Conservation (phyloP, 441 rosid genomes). For the Theobroma grandiflorum region DNA sequence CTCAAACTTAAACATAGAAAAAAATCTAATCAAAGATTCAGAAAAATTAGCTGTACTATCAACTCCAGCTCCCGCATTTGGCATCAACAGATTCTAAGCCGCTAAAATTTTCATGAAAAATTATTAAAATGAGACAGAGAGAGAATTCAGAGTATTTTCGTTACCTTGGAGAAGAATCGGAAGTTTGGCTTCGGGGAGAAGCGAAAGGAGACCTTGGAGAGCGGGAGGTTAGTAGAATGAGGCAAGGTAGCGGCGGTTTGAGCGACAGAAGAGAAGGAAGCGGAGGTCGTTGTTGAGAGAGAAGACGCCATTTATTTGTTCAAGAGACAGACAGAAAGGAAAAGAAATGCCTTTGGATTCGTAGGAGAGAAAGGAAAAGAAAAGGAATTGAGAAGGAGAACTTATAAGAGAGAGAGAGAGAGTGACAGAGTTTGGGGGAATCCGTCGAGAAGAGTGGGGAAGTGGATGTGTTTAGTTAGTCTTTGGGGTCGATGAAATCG, state of each 20-base stretch:
- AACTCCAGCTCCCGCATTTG: not conserved
- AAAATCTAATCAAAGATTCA: not conserved
- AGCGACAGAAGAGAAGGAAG: constrained; percentile 38
- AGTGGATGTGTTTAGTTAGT: not conserved
- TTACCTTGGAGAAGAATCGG: constrained; percentile 62
- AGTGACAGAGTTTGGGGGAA: constrained; percentile 31
- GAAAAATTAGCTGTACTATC: not conserved
- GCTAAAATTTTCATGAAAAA: not conserved
- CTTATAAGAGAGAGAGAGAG: constrained; percentile 28
- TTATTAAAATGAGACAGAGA: not conserved
- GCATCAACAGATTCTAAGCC: not conserved
- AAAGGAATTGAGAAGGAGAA: constrained; percentile 39
- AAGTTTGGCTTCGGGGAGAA: constrained; percentile 54
- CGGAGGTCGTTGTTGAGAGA: constrained; percentile 39
- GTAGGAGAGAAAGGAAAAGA: not conserved
- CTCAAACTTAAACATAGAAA: constrained; percentile 4
- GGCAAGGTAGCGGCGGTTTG: constrained; percentile 37
- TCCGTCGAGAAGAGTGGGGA: constrained; percentile 22
- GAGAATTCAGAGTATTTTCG: not conserved
- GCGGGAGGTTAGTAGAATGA: constrained; percentile 31
- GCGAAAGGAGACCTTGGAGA: constrained; percentile 46
- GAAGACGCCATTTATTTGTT: constrained; percentile 37
- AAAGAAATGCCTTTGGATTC: not conserved
- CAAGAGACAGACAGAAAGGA: constrained; percentile 10
- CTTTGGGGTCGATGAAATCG: not conserved